These are phyloP conservation scores for Cichorium intybus DNA, from an alignment of 140 eudicot species.

Conservation along the genomic window DNA sequence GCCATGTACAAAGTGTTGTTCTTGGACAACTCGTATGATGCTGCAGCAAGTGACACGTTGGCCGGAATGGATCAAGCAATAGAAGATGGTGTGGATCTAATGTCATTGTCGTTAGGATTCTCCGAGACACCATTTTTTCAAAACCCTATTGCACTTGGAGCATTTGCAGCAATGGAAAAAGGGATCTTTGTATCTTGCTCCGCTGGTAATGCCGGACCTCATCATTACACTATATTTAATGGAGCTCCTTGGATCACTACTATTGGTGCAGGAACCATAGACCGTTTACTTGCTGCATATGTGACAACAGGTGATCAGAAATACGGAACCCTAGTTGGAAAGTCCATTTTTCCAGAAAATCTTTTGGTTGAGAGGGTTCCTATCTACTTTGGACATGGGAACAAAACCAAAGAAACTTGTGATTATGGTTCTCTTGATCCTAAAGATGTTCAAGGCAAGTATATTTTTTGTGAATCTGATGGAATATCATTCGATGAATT, in stretches of 20 bases:
- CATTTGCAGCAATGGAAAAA: slow-evolving; percentile 53
- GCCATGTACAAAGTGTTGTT: slow-evolving; percentile 55
- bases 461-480: slow-evolving; percentile 37
- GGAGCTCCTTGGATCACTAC: slow-evolving; percentile 65
- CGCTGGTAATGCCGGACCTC: slow-evolving; percentile 56
- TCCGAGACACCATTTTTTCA: slow-evolving; percentile 23
- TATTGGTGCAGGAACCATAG: slow-evolving; percentile 55
- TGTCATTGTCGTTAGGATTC: slow-evolving; percentile 51
- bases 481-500: slow-evolving; percentile 12
- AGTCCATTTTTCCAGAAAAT: slow-evolving; percentile 35
- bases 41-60: slow-evolving; percentile 50
- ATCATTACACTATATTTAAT: slow-evolving; percentile 33
- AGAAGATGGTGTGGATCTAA: slow-evolving; percentile 48
- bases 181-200: slow-evolving; percentile 52
- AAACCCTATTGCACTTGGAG: slow-evolving; percentile 50
- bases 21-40: slow-evolving; percentile 28
- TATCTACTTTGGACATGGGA: slow-evolving; percentile 43
- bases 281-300: slow-evolving; percentile 34
- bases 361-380: slow-evolving; percentile 39
- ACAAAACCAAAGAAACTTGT: slow-evolving; percentile 44
- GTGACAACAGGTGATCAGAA: slow-evolving; percentile 35
- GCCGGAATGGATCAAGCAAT: slow-evolving; percentile 59
- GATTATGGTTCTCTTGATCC: slow-evolving; percentile 34
- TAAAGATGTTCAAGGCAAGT: slow-evolving; percentile 41
- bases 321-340: slow-evolving; percentile 23